These are phyloP conservation scores for Acephala macrosclerotiorum DNA, from an alignment of 2,329 filamentous ascomycete species.

Conservation along the genomic window DNA sequence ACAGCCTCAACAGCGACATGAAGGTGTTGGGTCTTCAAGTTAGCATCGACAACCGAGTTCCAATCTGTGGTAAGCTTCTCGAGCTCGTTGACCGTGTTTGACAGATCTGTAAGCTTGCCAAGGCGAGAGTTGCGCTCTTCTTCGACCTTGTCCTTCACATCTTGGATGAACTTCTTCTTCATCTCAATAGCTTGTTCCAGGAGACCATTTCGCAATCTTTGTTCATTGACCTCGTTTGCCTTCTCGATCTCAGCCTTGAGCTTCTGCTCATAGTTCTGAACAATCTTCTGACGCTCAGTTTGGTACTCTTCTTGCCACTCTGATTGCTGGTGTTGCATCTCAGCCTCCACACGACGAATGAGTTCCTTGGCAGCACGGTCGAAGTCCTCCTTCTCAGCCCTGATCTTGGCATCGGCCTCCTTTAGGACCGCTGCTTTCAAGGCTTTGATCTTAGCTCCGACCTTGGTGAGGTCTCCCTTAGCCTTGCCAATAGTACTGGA, in stretches of 20 bases:
- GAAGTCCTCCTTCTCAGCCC: conserved; percentile 73
- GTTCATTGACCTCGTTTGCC: conserved; percentile 80
- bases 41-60: conserved; percentile 89
- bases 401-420: conserved; percentile 73
- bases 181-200: conserved; percentile 89
- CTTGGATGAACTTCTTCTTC: conserved; percentile 82
- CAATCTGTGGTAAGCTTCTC: conserved; percentile 88
- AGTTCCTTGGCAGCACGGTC: conserved; percentile 87
- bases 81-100: conserved; percentile 78
- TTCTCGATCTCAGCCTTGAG: conserved; percentile 81
- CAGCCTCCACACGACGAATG: conserved; percentile 84
- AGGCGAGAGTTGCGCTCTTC: conserved; percentile 86
- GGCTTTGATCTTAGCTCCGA: conserved; percentile 78
- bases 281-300: conserved; percentile 81
- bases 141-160: conserved; percentile 85
- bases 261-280: conserved; percentile 79
- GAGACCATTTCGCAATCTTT: conserved; percentile 83
- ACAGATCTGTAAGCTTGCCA: conserved; percentile 83
- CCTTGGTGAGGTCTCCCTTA: conserved; percentile 80
- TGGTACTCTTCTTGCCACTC: conserved; percentile 90
- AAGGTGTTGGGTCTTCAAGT: conserved; percentile 93
- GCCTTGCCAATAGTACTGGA: conserved; percentile 81
- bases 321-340: conserved; percentile 81
- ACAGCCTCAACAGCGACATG: conserved; percentile 96
- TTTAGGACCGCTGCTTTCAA: conserved; percentile 77